Percentiles rank a stretch among this genome's conserved stretches.
Evolutionary conservation across 2,329 filamentous ascomycete species (phyloP).

Genomic region (Sporothrix phasma): DNA sequence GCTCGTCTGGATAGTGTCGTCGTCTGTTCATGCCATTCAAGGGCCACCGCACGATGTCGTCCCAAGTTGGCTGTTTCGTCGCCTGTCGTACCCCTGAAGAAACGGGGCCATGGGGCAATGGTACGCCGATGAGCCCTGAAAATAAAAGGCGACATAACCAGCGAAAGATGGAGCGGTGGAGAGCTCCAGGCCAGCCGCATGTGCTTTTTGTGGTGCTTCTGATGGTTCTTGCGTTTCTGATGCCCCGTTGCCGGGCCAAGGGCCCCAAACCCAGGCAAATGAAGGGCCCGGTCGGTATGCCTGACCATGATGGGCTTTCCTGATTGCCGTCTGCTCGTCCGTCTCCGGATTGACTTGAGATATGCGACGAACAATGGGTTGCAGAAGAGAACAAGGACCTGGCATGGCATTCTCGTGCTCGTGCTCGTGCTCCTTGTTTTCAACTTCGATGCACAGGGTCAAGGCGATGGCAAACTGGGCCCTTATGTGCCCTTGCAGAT

Average conservation of each 20-base stretch:
- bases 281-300: neutral
- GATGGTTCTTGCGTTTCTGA: neutral
- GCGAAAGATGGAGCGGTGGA: no score
- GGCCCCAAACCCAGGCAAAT: neutral
- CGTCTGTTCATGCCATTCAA: neutral
- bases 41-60: slow-evolving; percentile 8
- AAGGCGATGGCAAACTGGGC: neutral
- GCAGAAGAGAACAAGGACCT: neutral
- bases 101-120: slow-evolving; percentile 2
- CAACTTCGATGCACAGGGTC: neutral
- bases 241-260: neutral
- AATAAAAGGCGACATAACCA: neutral
- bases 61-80: slow-evolving; percentile 14
- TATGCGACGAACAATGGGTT: neutral
- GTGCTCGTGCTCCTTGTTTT: neutral
- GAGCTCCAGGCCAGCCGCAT: neutral
- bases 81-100: slow-evolving; percentile 1
- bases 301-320: slow-evolving; percentile 1
- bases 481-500: neutral
- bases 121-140: neutral
- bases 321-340: slow-evolving; percentile 8
- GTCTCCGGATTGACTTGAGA: neutral
- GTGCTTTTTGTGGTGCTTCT: neutral
- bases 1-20: neutral
- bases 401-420: slow-evolving; percentile 6